Evolutionary conservation across 2,329 filamentous ascomycete genomes (phyloP), one percentile per base, ranked within the genome.

Genomic region (Apiospora marii): DNA sequence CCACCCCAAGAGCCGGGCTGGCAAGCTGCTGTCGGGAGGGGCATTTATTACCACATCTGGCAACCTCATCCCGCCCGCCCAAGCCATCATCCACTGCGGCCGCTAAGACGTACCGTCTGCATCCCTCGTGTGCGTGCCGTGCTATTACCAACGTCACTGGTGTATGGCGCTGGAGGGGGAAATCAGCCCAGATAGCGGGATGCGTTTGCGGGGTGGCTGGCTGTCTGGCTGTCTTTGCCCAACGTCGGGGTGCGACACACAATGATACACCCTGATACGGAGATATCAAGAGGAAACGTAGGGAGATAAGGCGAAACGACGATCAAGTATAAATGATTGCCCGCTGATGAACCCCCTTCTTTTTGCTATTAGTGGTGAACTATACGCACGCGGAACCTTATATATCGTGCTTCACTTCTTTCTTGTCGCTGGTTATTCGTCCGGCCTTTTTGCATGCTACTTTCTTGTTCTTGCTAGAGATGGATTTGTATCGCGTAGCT

Each of bases 121-220:
- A 64, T 22, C 8, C 19, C 58, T 64, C 58, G 34, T 64, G 16
- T 22, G 8, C 58, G 58, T 4, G 30, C 19, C 34, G 19, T 41
- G 58, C 10, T 19, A 64, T n/a, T 2, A 24, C 34, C 34, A 64
- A 64, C 34, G 30, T 64, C 58, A 64, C 34, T 64, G 19, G 58
- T 37, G 3, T 64, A 2, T n/a, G 8, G 16, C 13, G 7, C 19
- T n/a, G 30, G 34, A 37, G 37, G 19, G 30, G 58, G 10, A 64
- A 41, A 64, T 64, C 58, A 64, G 58, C 58, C 58, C 58, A 41
- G 58, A 64, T 64, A 41, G 58, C 58, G 58, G 58, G 58, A 64
- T 64, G 58, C 30, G 41, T 64, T 41, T 41, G 58, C 58, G 58
- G 58, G 58, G 58, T 64, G 46, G 46, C 46, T 61, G 53, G 58